Evolutionary conservation across 768 basidiomycete species (phyloP), one percentile per base, ranked within the genome.

Genomic region (Suillus cothurnatus): DNA sequence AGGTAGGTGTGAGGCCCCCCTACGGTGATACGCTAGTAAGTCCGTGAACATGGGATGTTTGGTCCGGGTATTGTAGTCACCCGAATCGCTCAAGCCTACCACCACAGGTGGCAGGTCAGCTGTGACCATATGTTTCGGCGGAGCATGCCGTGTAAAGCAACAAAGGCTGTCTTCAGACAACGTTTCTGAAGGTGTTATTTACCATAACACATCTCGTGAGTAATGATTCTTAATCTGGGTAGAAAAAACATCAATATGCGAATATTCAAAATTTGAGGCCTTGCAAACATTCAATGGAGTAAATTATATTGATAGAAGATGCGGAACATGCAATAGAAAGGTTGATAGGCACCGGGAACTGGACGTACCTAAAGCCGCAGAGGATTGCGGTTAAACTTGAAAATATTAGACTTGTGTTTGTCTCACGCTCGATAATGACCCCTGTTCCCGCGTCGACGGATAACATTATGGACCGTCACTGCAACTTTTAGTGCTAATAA

Each of bases 281-380:
- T 14, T 7, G 53, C 56, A 9, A 59, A 41, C 19, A 58, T 23
- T 36, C 55, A 8, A 23, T 57, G 8, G 26, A 28, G 11, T 38
- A 4, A 41, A 59, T 38, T 23, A 4, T 57, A 14, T 38, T 23
- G 56, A 57, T 28, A 59, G 58, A 28, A 28, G 39, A 11, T 3
- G 57, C 57, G 57, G 57, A 58, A 14, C 57, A 39, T 26, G 26
- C 23, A 34, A 36, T 58, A 36, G 23, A 36, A 38, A 59, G 19
- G 41, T 21, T 28, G 57, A 59, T 59, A 59, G 19, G 39, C 19
- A 59, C 58, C 58, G 58, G 58, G 58, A 59, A 59, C 58, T 59
- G 26, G 38, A 59, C 39, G 39, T 41, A 59, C 58, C 58, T 41
- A 59, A 59, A 59, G 58, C 58, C 58, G 58, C 58, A 26, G 36